These are phyloP conservation scores for Entonaema liquescens DNA, from an alignment of 495 filamentous ascomycete genomes.

Conservation along the genomic window DNA sequence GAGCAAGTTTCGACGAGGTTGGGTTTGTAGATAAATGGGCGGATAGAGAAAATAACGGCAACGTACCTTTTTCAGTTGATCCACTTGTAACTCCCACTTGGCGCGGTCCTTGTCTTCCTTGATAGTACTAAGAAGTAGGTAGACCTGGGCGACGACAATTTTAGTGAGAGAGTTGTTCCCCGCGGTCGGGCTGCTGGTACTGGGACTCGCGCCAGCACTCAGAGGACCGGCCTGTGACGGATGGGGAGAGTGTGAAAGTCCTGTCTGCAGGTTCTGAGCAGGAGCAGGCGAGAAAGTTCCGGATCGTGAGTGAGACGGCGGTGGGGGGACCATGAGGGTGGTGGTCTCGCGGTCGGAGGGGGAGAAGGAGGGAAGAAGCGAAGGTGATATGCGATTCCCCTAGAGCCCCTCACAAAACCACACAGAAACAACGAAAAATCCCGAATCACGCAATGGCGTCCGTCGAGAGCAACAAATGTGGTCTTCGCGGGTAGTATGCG, in stretches of 20 bases:
- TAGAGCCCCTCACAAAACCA: slow-evolving; percentile 43
- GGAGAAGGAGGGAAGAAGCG: slow-evolving; percentile 33
- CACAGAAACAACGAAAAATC: background rate
- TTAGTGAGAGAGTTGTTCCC: slow-evolving; percentile 73
- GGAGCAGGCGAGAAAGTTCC: slow-evolving; percentile 66
- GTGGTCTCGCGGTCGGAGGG: slow-evolving; percentile 40
- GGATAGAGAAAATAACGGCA: background rate
- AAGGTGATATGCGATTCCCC: slow-evolving; percentile 43
- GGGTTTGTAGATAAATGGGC: background rate
- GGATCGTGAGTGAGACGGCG: slow-evolving; percentile 50
- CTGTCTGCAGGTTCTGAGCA: slow-evolving; percentile 59
- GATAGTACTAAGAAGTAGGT: slow-evolving; percentile 89
- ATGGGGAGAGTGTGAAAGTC: slow-evolving; percentile 60
- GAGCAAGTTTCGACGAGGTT: background rate
- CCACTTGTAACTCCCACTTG: slow-evolving; percentile 93
- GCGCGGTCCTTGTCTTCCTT: slow-evolving; percentile 89
- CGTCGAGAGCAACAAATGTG: slow-evolving; percentile 22
- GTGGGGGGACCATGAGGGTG: slow-evolving; percentile 51
- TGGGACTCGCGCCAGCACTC: slow-evolving; percentile 68
- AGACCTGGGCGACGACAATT: slow-evolving; percentile 94
- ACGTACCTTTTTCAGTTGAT: slow-evolving; percentile 88
- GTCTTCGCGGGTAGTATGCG: slow-evolving; percentile 11
- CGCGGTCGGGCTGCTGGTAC: slow-evolving; percentile 71
- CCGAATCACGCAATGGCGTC: slow-evolving; percentile 31
- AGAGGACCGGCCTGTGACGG: slow-evolving; percentile 61